Conservation (phyloP, 2,329 filamentous ascomycete species). For the Pestalotiopsis sp. region DNA sequence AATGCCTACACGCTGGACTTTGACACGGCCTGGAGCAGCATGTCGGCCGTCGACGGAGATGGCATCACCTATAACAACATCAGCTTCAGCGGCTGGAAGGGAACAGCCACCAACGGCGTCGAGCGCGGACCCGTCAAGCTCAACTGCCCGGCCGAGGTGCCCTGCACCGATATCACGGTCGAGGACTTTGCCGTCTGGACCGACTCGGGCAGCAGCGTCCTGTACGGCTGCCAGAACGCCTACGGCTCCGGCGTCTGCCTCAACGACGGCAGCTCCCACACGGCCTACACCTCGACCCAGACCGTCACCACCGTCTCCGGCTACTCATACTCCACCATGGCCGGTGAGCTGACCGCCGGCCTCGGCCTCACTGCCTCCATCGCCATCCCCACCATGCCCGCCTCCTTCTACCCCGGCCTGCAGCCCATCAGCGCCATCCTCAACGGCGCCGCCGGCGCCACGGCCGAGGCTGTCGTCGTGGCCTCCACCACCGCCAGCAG, state of each 20-base stretch:
- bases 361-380: slow-evolving; percentile 20
- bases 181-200: slow-evolving; percentile 54
- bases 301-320: slow-evolving; percentile 16
- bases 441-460: not conserved
- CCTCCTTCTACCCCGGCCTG: slow-evolving; percentile 13
- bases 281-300: slow-evolving; percentile 18
- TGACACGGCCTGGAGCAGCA: slow-evolving; percentile 52
- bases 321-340: slow-evolving; percentile 22
- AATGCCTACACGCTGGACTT: slow-evolving; percentile 60
- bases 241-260: slow-evolving; percentile 21
- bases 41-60: slow-evolving; percentile 39
- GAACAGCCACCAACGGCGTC: slow-evolving; percentile 48
- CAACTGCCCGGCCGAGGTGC: slow-evolving; percentile 47
- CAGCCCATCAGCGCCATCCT: slow-evolving; percentile 16
- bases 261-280: slow-evolving; percentile 12
- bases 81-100: slow-evolving; percentile 56
- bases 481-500: not conserved
- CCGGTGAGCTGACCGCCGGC: slow-evolving; percentile 17
- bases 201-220: slow-evolving; percentile 39
- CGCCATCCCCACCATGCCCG: slow-evolving; percentile 19
- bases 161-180: slow-evolving; percentile 53
- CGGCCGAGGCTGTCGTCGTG: not conserved
- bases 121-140: slow-evolving; percentile 54
- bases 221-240: slow-evolving; percentile 41
- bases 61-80: slow-evolving; percentile 55